Evolutionary conservation across 164 flowering plant species (phyloP).

Genomic region (Nelumbo lutea): DNA sequence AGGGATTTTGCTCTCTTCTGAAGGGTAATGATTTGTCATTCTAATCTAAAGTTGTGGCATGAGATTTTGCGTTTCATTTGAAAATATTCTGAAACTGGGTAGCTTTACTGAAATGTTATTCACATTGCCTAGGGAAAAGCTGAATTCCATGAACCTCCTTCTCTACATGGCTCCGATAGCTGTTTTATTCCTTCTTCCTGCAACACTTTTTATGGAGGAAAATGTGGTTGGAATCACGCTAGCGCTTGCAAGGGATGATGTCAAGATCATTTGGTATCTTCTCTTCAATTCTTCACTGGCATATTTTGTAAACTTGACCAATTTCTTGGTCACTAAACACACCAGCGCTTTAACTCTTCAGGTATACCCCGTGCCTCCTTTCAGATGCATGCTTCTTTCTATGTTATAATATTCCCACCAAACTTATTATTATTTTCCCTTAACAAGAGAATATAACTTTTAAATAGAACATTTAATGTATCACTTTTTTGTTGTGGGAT

Average conservation of each 20-base stretch:
- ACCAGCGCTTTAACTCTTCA: slow-evolving; percentile 27
- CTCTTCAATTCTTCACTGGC: slow-evolving; percentile 19
- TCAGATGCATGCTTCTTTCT: background rate
- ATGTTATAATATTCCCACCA: too few species aligned
- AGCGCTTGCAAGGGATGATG: slow-evolving; percentile 19
- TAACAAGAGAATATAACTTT: too few species aligned
- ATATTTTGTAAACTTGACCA: slow-evolving; percentile 9
- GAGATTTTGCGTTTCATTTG: background rate
- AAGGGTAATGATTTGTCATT: slow-evolving; percentile 13
- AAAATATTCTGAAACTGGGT: background rate
- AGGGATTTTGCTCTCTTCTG: slow-evolving; percentile 24
- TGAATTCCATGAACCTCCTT: slow-evolving; percentile 26
- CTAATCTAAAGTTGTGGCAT: background rate
- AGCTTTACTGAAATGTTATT: background rate
- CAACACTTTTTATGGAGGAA: slow-evolving; percentile 16
- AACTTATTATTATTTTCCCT: too few species aligned
- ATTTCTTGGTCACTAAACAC: slow-evolving; percentile 26
- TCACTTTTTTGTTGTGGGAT: too few species aligned
- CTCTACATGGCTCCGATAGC: slow-evolving; percentile 27
- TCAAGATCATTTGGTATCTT: slow-evolving; percentile 12
- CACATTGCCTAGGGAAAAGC: slow-evolving; percentile 14
- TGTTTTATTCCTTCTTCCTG: slow-evolving; percentile 17
- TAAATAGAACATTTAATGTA: too few species aligned
- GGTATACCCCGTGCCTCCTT: slow-evolving; percentile 1
- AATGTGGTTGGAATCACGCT: slow-evolving; percentile 14